Evolutionary conservation across 2,329 filamentous ascomycete genomes (phyloP), one percentile per base, ranked within the genome.

Genomic region (Alternaria gaisen): DNA sequence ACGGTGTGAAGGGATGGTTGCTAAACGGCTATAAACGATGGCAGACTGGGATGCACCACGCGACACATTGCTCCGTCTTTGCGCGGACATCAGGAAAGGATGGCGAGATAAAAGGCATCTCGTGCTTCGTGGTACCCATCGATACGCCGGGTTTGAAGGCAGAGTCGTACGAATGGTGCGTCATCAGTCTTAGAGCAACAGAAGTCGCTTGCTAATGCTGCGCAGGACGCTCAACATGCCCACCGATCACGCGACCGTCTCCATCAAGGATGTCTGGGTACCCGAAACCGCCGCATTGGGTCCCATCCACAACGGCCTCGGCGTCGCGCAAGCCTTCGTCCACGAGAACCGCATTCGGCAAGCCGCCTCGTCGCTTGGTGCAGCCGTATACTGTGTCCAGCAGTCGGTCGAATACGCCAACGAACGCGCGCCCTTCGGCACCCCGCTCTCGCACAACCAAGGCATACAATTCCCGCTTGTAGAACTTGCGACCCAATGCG

Each of bases 261-360:
- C 82, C 2, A 77, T 89, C 44, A 82, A 81, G n/a, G 75, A 85
- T 57, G 87, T 88, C n/a, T 85, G 80, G 69, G 84, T 89, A 1
- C 85, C 87, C 0, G 76, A 79, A 14, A 81, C 80, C 20, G 80
- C 84, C 2, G 77, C 88, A 34, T 78, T 89, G 1, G 87, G 87
- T 0, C 77, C 80, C 1, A 66, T 84, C 10, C 83, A 86, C 62
- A 79, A 82, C 43, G 87, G 87, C 10, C 81, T 90, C 5, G 82
- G 84, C 22, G 85, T 90, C 50, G 87, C 87, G 1, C 87, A 89
- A 77, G 87, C 87, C 2, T 89, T 90, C 72, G 86, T 88, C 3
- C 86, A 89, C 73, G 87, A 90, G 70, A 89, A 89, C 73, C 83
- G 87, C 44, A 86, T 89, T 67, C 83, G 87, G n/a, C 87, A 90